Conservation (phyloP, 768 basidiomycete genomes). For the Crassisporium funariophilum region DNA sequence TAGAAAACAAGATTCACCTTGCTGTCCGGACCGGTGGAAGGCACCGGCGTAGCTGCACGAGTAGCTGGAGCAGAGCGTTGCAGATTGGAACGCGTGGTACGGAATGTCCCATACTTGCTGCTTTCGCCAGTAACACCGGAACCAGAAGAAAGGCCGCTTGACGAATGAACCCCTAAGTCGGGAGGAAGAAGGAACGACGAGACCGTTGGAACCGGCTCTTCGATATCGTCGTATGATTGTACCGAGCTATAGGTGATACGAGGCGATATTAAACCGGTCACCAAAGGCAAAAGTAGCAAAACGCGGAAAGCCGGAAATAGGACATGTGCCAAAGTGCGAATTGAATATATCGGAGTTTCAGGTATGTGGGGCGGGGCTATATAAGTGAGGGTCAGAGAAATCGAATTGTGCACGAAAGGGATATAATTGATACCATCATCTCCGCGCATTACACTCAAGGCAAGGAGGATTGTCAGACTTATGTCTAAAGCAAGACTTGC, state of each 20-base stretch:
- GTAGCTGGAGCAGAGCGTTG: constrained; percentile 58
- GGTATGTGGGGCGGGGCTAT: constrained; percentile 29
- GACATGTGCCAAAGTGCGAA: constrained; percentile 39
- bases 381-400: constrained; percentile 13
- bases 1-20: constrained; percentile 33
- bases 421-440: constrained; percentile 32
- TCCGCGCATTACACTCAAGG: constrained; percentile 38
- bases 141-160: constrained; percentile 53
- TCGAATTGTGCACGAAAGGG: constrained; percentile 8
- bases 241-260: constrained; percentile 63
- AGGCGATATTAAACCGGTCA: constrained; percentile 64
- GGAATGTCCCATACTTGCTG: constrained; percentile 80
- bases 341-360: constrained; percentile 28
- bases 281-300: constrained; percentile 59
- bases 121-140: constrained; percentile 40
- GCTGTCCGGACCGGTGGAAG: constrained; percentile 38
- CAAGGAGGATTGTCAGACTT: constrained; percentile 56
- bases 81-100: constrained; percentile 46
- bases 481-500: constrained; percentile 62
- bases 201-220: constrained; percentile 42
- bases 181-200: constrained; percentile 60
- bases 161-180: constrained; percentile 43
- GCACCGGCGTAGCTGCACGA: constrained; percentile 50
- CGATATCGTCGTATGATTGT: constrained; percentile 40
- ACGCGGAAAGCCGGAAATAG: constrained; percentile 66